Percentiles rank a stretch among this genome's conserved stretches.
Conservation (phyloP, 176 grass and related monocot genomes). For the Bonia amplexicaulis region DNA sequence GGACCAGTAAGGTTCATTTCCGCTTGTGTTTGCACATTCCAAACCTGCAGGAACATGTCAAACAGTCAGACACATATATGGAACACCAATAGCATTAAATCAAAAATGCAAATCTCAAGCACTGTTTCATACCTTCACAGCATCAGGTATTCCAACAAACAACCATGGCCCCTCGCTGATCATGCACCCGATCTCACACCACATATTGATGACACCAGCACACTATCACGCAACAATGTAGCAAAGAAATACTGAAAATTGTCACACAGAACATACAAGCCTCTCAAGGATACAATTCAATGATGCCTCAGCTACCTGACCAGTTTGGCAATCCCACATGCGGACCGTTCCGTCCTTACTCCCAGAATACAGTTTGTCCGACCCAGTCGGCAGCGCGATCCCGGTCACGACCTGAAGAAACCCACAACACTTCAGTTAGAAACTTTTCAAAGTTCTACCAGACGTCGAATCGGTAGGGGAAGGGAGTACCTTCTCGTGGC, state of each 20-base stretch:
- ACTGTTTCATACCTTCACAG: constrained; percentile 58
- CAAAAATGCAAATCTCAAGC: neutral
- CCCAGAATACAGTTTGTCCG: constrained; percentile 89
- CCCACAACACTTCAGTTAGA: neutral
- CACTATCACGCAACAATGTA: constrained; percentile 56
- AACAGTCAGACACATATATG: constrained; percentile 1
- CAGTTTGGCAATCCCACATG: constrained; percentile 92
- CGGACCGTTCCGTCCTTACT: constrained; percentile 85
- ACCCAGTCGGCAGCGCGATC: constrained; percentile 67
- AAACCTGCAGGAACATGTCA: constrained; percentile 49
- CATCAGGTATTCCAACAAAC: constrained; percentile 80
- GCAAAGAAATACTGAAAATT: constrained; percentile 35
- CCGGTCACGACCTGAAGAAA: constrained; percentile 63
- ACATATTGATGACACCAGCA: constrained; percentile 47
- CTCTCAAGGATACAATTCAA: constrained; percentile 21
- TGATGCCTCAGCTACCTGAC: constrained; percentile 64
- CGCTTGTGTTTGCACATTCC: constrained; percentile 71
- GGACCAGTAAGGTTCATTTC: constrained; percentile 83
- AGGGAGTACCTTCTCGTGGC: constrained; percentile 67
- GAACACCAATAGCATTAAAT: neutral
- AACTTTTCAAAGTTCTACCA: neutral
- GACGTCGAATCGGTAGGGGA: neutral
- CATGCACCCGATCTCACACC: constrained; percentile 91
- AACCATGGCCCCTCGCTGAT: constrained; percentile 89
- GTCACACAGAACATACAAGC: constrained; percentile 3